These are phyloP conservation scores for Spergularia azorica DNA, from an alignment of 179 eudicot species.

Conservation along the genomic window DNA sequence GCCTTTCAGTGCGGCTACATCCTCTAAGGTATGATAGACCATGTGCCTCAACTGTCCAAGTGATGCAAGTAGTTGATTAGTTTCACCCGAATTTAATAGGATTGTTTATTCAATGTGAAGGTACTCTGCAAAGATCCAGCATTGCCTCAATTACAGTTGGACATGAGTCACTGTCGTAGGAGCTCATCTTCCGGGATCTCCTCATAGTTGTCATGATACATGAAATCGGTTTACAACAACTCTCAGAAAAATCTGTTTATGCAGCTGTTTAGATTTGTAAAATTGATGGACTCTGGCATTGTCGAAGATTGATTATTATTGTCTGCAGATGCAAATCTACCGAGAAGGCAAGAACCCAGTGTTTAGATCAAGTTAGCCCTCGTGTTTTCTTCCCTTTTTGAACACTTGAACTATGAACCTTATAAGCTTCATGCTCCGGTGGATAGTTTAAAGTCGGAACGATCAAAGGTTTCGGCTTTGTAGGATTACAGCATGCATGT, in stretches of 20 bases:
- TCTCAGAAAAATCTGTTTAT: not conserved
- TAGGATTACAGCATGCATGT: too few species aligned
- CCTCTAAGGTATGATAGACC: slow-evolving; percentile 48
- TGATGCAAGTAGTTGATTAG: not conserved
- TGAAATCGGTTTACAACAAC: not conserved
- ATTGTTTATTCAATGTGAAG: slow-evolving; percentile 33
- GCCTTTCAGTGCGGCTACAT: slow-evolving; percentile 42
- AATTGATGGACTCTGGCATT: too few species aligned
- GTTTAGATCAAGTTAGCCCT: too few species aligned
- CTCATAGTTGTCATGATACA: slow-evolving; percentile 31
- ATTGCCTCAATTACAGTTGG: slow-evolving; percentile 54
- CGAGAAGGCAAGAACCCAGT: too few species aligned
- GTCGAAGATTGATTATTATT: too few species aligned
- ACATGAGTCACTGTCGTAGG: slow-evolving; percentile 48
- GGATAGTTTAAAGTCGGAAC: too few species aligned
- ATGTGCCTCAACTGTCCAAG: not conserved
- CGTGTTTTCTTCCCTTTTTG: too few species aligned
- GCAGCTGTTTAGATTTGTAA: not conserved
- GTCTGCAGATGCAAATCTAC: too few species aligned
- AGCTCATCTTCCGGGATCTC: slow-evolving; percentile 72
- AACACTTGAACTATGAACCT: too few species aligned
- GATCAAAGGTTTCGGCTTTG: too few species aligned
- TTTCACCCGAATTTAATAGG: not conserved
- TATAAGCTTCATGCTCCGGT: too few species aligned
- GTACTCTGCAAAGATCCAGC: slow-evolving; percentile 49